Conservation (phyloP, 192 early-diverging fungal genomes). For the Gaertneriomyces sp. region DNA sequence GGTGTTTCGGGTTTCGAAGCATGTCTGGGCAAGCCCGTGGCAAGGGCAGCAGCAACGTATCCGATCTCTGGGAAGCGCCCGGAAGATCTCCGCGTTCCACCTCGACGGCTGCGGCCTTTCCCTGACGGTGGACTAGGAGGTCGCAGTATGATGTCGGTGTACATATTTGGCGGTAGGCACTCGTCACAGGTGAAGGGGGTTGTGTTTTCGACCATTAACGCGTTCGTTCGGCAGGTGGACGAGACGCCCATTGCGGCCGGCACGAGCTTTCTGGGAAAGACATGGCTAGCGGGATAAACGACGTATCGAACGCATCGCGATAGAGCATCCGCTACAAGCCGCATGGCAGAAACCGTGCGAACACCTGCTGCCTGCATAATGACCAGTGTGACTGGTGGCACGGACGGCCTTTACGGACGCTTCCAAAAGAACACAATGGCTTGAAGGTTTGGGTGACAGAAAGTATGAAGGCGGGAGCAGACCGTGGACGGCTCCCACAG, state of each 20-base stretch:
- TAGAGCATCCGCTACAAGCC: conserved; percentile 6
- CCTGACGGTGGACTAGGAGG: background rate
- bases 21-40: background rate
- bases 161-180: background rate
- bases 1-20: background rate
- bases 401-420: too few species aligned
- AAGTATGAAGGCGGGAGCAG: too few species aligned
- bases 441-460: too few species aligned
- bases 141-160: conserved; percentile 3
- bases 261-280: background rate
- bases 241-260: background rate
- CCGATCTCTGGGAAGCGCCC: background rate
- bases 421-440: too few species aligned
- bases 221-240: background rate
- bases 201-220: background rate
- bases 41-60: background rate
- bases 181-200: background rate
- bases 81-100: background rate
- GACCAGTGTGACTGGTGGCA: background rate
- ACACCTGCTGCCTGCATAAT: conserved; percentile 4
- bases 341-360: background rate
- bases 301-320: conserved; percentile 8
- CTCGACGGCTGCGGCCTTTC: conserved; percentile 4
- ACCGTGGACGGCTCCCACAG: too few species aligned
- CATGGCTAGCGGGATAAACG: conserved; percentile 1